These are phyloP conservation scores for Oryza punctata DNA, from an alignment of 176 grass and related monocot species.

Conservation along the genomic window DNA sequence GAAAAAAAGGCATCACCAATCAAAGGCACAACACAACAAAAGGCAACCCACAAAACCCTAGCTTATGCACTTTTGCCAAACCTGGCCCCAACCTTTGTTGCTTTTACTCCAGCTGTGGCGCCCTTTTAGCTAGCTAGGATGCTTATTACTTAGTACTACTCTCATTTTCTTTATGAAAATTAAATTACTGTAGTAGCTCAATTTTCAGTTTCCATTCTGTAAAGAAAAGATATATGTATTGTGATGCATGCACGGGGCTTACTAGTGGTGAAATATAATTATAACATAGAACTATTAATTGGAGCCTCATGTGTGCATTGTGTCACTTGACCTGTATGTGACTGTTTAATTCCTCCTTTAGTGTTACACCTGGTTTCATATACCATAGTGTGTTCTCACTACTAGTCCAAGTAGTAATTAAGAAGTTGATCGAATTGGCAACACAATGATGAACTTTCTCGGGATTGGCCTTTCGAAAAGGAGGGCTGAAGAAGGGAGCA, in stretches of 20 bases:
- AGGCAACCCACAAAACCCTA: conserved; percentile 17
- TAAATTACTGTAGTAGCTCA: too few species aligned
- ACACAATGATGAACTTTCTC: conserved; percentile 1
- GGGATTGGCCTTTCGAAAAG: conserved; percentile 9
- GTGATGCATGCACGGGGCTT: not conserved
- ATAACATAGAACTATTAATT: not conserved
- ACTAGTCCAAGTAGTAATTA: not conserved
- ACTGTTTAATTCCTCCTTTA: not conserved
- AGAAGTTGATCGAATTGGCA: conserved; percentile 18
- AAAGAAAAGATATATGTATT: not conserved
- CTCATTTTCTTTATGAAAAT: too few species aligned
- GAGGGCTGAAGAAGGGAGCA: conserved; percentile 18
- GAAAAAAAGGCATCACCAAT: conserved; percentile 4
- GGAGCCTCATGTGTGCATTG: not conserved
- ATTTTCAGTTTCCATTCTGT: not conserved
- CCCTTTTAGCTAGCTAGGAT: not conserved
- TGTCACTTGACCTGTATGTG: not conserved
- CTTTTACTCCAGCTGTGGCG: conserved; percentile 5
- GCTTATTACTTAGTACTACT: not conserved
- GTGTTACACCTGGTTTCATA: conserved; percentile 5
- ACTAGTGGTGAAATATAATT: not conserved
- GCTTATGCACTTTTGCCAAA: conserved; percentile 40
- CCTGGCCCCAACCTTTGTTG: not conserved
- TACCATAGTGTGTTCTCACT: not conserved
- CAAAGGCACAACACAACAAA: conserved; percentile 39